Evolutionary conservation across 192 early-diverging fungal species (phyloP).

Genomic region (Lobosporangium transversale): DNA sequence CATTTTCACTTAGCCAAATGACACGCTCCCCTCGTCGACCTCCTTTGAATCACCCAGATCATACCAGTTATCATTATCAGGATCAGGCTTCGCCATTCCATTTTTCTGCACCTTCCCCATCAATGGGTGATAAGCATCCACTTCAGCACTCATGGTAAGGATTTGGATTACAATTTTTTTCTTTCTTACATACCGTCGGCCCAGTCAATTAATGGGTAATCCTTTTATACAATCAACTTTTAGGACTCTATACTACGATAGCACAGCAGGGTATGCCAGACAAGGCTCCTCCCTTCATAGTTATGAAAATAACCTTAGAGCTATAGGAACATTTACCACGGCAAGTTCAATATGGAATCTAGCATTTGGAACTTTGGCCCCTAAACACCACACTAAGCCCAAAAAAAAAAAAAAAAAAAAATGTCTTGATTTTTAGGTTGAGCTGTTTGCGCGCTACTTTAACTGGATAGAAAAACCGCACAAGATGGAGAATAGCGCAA

Average conservation of each 20-base stretch:
- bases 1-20: conserved; percentile 41
- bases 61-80: background rate
- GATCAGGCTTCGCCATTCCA: conserved; percentile 13
- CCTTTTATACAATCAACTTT: no score
- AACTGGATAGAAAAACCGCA: conserved; percentile 59
- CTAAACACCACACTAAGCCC: no score
- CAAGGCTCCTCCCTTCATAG: conserved; percentile 27
- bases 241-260: conserved; percentile 47
- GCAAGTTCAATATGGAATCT: background rate
- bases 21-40: conserved; percentile 22
- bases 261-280: conserved; percentile 18
- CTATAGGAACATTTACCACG: conserved; percentile 36
- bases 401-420: no score
- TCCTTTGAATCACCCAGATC: conserved; percentile 23
- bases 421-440: no score
- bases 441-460: conserved; percentile 55
- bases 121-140: conserved; percentile 27
- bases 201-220: no score
- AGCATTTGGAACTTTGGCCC: no score
- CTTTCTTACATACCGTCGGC: no score
- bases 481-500: conserved; percentile 49
- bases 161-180: conserved; percentile 1
- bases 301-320: conserved; percentile 25
- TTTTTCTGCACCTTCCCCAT: background rate
- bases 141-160: conserved; percentile 56